phyloP scores from a whole-genome alignment of 768 basidiomycete species.

The Suillus subaureus region DNA sequence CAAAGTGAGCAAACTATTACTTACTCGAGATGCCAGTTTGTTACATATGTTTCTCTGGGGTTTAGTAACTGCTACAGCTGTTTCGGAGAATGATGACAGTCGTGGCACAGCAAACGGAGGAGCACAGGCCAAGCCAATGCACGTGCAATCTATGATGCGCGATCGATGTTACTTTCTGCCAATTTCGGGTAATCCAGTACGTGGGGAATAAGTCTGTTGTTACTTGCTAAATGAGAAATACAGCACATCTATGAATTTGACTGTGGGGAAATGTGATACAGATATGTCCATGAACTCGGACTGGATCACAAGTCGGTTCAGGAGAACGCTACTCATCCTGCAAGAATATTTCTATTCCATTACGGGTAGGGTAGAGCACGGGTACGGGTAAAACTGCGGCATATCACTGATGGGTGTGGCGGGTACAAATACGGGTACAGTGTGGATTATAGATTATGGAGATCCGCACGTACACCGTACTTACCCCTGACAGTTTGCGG shows the following conservation, averaged over 20 bases:
- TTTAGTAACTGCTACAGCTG: neutral
- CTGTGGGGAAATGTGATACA: neutral
- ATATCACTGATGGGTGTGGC: too few relatives aligned
- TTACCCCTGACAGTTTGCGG: too few relatives aligned
- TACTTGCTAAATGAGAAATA: neutral
- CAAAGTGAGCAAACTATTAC: neutral
- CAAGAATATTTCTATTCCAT: neutral
- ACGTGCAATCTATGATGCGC: neutral
- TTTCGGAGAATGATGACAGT: neutral
- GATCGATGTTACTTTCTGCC: neutral
- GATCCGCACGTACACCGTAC: too few relatives aligned
- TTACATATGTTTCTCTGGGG: neutral
- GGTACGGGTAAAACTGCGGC: too few relatives aligned
- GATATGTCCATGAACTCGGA: neutral
- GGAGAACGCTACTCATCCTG: neutral
- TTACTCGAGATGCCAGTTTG: neutral
- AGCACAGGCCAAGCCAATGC: neutral
- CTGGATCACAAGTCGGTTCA: neutral
- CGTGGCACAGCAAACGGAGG: too few relatives aligned
- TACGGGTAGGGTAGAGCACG: neutral
- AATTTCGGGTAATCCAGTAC: neutral
- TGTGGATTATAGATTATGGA: too few relatives aligned
- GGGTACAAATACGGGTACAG: too few relatives aligned
- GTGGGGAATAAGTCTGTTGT: neutral
- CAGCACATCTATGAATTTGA: neutral